Evolutionary conservation across 78 protist species (phyloP).

Genomic region (Dictyostelium firmibasis): DNA sequence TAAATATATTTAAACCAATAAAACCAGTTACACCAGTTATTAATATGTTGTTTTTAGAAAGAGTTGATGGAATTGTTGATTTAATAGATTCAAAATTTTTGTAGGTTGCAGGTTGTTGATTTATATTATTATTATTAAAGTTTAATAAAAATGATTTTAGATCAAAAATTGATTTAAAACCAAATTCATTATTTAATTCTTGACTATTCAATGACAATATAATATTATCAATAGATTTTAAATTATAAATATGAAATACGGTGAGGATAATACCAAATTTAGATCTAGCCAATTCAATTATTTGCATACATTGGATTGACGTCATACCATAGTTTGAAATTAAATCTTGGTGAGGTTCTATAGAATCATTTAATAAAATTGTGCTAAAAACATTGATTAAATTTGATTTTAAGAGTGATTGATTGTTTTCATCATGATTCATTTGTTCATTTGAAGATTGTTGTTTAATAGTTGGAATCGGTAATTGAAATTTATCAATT

Average conservation of each 20-base stretch:
- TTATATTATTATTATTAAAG: not conserved
- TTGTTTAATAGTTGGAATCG: constrained; percentile 6
- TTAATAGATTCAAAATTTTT: not conserved
- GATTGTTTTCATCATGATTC: no score
- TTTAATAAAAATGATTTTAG: not conserved
- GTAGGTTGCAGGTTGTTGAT: not conserved
- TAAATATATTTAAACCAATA: not conserved
- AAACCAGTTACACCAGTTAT: constrained; percentile 27
- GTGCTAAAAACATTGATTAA: not conserved
- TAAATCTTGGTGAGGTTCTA: not conserved
- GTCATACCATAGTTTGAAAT: not conserved
- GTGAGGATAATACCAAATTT: constrained; percentile 19
- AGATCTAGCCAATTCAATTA: constrained; percentile 4
- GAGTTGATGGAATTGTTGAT: not conserved
- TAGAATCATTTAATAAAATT: not conserved
- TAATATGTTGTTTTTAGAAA: constrained; percentile 10
- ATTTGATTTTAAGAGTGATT: not conserved
- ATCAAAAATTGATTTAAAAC: not conserved
- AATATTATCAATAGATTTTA: constrained; percentile 15
- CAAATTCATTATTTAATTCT: not conserved
- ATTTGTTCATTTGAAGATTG: not conserved
- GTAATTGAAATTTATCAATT: constrained; percentile 42
- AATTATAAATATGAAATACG: constrained; percentile 3
- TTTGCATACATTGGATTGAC: constrained; percentile 22
- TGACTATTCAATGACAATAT: no score